Conservation (phyloP, 169 alveolate genomes). For the Toxoplasma gondii region DNA sequence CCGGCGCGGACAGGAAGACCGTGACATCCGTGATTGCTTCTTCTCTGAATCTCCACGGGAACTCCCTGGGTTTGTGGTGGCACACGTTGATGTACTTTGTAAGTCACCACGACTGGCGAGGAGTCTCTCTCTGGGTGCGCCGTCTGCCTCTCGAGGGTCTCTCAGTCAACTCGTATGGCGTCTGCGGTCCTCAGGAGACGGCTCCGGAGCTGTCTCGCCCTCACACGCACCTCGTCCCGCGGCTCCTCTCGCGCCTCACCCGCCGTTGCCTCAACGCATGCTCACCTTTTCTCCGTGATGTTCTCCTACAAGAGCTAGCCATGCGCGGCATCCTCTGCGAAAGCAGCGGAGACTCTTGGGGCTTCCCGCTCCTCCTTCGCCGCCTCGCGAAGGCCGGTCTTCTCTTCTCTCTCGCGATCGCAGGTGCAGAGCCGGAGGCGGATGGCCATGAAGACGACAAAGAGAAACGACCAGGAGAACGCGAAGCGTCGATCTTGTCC, state of each 20-base stretch:
- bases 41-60: not conserved
- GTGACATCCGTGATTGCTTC: not conserved
- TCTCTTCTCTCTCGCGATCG: constrained; percentile 56
- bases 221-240: constrained; percentile 28
- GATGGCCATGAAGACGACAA: not conserved
- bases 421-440: not conserved
- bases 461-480: not conserved
- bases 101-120: constrained; percentile 74
- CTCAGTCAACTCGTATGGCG: constrained; percentile 36
- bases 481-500: constrained; percentile 46
- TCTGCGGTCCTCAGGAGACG: not conserved
- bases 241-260: constrained; percentile 44
- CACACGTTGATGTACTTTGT: constrained; percentile 49
- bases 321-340: constrained; percentile 69
- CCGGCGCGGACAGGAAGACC: not conserved
- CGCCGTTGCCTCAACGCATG: constrained; percentile 4
- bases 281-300: constrained; percentile 48
- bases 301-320: constrained; percentile 72
- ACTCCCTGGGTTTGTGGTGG: constrained; percentile 24
- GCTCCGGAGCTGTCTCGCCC: not conserved
- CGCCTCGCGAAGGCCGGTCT: constrained; percentile 69
- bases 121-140: constrained; percentile 68
- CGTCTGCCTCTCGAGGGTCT: constrained; percentile 61
- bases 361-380: constrained; percentile 66
- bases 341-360: constrained; percentile 49